A percentile compares a stretch with the other conserved stretches of the same genome.
Conservation (phyloP, 2,329 filamentous ascomycete species). For the Gaeumannomyces tritici region DNA sequence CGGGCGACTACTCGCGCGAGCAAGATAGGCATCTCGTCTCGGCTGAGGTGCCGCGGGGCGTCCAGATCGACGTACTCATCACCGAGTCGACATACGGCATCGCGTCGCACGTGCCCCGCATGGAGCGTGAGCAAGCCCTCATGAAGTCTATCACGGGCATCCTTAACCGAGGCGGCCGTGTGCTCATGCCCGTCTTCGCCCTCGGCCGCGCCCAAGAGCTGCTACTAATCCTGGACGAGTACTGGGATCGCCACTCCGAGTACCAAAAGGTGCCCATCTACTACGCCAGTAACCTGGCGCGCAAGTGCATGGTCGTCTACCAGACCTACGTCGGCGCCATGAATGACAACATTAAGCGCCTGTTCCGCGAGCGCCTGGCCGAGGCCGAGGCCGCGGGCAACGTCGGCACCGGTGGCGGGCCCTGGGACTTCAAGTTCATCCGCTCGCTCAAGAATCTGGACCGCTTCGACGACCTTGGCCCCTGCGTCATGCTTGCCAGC, state of each 20-base stretch:
- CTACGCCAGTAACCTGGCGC: slow-evolving; percentile 88
- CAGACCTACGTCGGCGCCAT: slow-evolving; percentile 97
- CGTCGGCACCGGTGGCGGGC: slow-evolving; percentile 50
- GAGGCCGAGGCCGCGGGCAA: slow-evolving; percentile 78
- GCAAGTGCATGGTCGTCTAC: slow-evolving; percentile 98
- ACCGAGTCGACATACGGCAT: slow-evolving; percentile 97
- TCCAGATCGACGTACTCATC: slow-evolving; percentile 93
- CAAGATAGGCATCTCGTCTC: slow-evolving; percentile 93
- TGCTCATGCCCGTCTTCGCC: slow-evolving; percentile 91
- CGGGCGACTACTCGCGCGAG: slow-evolving; percentile 93
- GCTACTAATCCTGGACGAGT: slow-evolving; percentile 89
- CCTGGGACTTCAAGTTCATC: slow-evolving; percentile 96
- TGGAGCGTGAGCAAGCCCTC: slow-evolving; percentile 84
- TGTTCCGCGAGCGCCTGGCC: slow-evolving; percentile 89
- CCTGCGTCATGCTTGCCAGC: slow-evolving; percentile 93
- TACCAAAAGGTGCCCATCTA: slow-evolving; percentile 91
- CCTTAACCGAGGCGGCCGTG: slow-evolving; percentile 82
- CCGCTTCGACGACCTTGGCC: slow-evolving; percentile 89
- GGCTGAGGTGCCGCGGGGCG: slow-evolving; percentile 75
- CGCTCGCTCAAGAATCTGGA: slow-evolving; percentile 87
- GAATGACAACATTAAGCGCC: slow-evolving; percentile 97
- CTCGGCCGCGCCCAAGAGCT: slow-evolving; percentile 90
- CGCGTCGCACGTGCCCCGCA: slow-evolving; percentile 79
- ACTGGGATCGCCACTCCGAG: slow-evolving; percentile 84
- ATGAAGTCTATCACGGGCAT: slow-evolving; percentile 94